Percentiles rank a stretch among this genome's conserved stretches.
Conservation (phyloP, 345 rosid genomes). For the Rhodamnia argentea region DNA sequence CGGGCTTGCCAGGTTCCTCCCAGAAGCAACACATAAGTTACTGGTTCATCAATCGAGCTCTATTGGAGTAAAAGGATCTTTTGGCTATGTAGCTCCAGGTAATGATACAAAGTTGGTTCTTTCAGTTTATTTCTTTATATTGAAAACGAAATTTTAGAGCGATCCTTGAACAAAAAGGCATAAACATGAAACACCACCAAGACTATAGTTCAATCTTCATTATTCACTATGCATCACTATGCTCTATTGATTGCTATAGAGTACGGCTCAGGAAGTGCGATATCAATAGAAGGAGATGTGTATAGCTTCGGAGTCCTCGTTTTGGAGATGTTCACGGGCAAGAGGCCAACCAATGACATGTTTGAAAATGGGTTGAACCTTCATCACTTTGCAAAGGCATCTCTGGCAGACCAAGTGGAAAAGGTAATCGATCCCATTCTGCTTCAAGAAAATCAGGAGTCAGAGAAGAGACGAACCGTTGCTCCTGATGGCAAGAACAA, state of each 20-base stretch:
- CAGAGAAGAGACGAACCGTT: not conserved
- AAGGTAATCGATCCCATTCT: not conserved
- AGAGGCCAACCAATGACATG: not conserved
- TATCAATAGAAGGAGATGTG: not conserved
- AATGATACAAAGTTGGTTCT: not conserved
- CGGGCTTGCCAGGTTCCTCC: not conserved
- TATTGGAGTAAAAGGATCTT: not conserved
- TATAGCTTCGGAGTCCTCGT: not conserved
- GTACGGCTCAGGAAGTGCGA: not conserved
- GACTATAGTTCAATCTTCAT: not conserved
- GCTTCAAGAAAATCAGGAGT: not conserved
- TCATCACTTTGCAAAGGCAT: not conserved
- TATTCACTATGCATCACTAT: not conserved
- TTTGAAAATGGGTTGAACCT: not conserved
- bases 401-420: not conserved
- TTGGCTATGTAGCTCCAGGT: not conserved
- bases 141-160: rapidly evolving
- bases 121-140: not conserved
- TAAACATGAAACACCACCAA: not conserved
- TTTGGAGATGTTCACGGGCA: not conserved
- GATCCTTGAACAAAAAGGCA: not conserved
- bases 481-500: not conserved
- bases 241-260: not conserved
- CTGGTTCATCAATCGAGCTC: not conserved
- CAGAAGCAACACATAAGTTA: not conserved